Evolutionary conservation across 1,139 yeast species (phyloP), one percentile per base, ranked within the genome.

Genomic region (Blastobotrys raffinosifermentans): DNA sequence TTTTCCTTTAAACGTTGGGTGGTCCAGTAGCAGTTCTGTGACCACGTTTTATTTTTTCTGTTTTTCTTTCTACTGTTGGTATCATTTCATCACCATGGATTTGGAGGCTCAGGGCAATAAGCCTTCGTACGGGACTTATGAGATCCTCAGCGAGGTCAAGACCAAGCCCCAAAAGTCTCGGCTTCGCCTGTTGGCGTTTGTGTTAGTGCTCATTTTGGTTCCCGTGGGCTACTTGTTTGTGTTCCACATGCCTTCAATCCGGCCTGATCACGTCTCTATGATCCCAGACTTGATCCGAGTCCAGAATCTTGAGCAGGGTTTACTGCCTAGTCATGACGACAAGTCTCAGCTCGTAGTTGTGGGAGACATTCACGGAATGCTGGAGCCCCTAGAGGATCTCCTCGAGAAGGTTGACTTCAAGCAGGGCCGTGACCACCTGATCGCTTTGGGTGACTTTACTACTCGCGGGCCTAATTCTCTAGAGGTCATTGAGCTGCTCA

Each of bases 291-390:
- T 53, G 27, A 37, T 43, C 13, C 38, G 43, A 19, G 50, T 51
- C 14, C 29, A 44, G 26, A n/a, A 27, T n/a, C 35, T 50, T 15
- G 41, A 39, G 8, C 32, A 41, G 2, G 35, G 42, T 13, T 34
- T 40, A 15, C 34, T 31, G 33, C 58, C 59, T 5, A 35, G 36
- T 26, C 44, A 40, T 27, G 40, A 44, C 16, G 44, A 47, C 9
- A 47, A 39, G 2, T 50, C 55, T 36, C 66, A 91, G 46, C 54
- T 82, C 21, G 68, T 89, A 11, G 56, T 87, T 39, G 69, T 89
- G 22, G 97, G 97, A 3, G 97, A 89, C 58, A 75, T 89, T 18
- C 97, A 89, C 59, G 97, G 96, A 2, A 79, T 80, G 51, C 75
- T 69, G 47, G 61, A 63, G 3, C 74, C 76, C 51, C 65, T 87